Percentiles rank a stretch among this genome's conserved stretches.
Conservation (phyloP, 2,329 filamentous ascomycete species). For the Teratosphaeria nubilosa region DNA sequence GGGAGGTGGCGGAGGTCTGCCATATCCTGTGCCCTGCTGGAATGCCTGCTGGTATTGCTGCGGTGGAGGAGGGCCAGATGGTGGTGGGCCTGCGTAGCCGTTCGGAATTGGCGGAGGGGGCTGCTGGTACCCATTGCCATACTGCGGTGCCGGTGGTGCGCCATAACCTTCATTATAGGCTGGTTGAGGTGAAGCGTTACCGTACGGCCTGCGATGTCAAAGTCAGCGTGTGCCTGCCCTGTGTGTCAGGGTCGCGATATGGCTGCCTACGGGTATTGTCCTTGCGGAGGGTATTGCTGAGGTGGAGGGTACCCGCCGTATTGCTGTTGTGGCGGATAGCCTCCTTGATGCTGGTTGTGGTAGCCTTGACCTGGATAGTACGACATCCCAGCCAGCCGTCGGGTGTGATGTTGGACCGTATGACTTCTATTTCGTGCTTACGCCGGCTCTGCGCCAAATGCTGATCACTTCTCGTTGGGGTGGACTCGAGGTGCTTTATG, state of each 20-base stretch:
- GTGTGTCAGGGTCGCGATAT: not conserved
- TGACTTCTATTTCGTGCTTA: not conserved
- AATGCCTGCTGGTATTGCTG: constrained; percentile 10
- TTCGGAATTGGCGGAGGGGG: constrained; percentile 33
- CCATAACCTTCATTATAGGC: constrained; percentile 31
- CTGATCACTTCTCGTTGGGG: constrained; percentile 5
- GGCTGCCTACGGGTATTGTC: not conserved
- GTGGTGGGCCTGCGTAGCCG: constrained; percentile 31
- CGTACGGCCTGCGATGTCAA: constrained; percentile 13
- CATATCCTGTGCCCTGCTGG: constrained; percentile 15
- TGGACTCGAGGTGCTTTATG: not conserved
- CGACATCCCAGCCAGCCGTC: constrained; percentile 13
- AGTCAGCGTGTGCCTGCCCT: not conserved
- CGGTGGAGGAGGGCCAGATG: constrained; percentile 4
- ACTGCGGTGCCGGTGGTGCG: constrained; percentile 24
- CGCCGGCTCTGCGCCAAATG: constrained; percentile 3
- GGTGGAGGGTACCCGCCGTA: constrained; percentile 19
- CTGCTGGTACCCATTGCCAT: constrained; percentile 26
- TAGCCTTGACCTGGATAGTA: constrained; percentile 24
- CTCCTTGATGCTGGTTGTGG: constrained; percentile 19
- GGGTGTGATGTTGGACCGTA: not conserved
- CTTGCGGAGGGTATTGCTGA: constrained; percentile 17
- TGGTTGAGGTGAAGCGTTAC: constrained; percentile 30
- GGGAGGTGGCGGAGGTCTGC: constrained; percentile 24
- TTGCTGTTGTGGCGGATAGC: constrained; percentile 15